These are phyloP conservation scores for Grosmannia clavigera DNA, from an alignment of 2,329 filamentous ascomycete genomes.

Conservation along the genomic window DNA sequence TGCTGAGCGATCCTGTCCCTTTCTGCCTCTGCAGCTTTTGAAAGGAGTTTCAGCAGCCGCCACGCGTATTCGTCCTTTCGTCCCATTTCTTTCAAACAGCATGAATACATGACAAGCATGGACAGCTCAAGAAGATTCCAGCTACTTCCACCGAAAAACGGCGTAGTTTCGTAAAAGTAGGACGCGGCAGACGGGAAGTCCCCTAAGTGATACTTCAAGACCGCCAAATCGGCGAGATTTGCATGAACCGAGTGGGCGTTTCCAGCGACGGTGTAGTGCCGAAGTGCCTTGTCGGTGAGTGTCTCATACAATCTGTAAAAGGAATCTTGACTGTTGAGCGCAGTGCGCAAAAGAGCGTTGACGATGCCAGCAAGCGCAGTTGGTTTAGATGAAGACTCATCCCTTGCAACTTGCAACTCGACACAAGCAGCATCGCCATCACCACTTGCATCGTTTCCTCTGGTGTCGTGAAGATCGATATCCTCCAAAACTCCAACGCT, in stretches of 20 bases:
- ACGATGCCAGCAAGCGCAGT: constrained; percentile 34
- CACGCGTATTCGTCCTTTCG: constrained; percentile 69
- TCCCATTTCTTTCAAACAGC: constrained; percentile 66
- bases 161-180: constrained; percentile 67
- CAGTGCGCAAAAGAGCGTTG: constrained; percentile 45
- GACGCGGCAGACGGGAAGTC: constrained; percentile 63
- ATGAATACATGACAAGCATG: constrained; percentile 75
- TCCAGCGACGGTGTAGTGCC: constrained; percentile 69
- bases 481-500: constrained; percentile 39
- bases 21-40: constrained; percentile 48
- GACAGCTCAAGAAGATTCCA: constrained; percentile 74
- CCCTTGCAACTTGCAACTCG: neutral
- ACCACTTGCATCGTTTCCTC: constrained; percentile 14
- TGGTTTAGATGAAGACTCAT: neutral
- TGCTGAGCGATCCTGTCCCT: constrained; percentile 25
- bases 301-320: constrained; percentile 60
- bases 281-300: constrained; percentile 73
- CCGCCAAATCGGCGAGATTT: constrained; percentile 71
- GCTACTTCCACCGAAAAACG: constrained; percentile 63
- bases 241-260: constrained; percentile 66
- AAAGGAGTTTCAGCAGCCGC: constrained; percentile 60
- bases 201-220: constrained; percentile 64
- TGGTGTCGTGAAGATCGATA: constrained; percentile 36
- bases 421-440: constrained; percentile 8
- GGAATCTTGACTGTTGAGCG: constrained; percentile 46